phyloP scores from a whole-genome alignment of 441 rosid species.

The Francoa sonchifolia region DNA sequence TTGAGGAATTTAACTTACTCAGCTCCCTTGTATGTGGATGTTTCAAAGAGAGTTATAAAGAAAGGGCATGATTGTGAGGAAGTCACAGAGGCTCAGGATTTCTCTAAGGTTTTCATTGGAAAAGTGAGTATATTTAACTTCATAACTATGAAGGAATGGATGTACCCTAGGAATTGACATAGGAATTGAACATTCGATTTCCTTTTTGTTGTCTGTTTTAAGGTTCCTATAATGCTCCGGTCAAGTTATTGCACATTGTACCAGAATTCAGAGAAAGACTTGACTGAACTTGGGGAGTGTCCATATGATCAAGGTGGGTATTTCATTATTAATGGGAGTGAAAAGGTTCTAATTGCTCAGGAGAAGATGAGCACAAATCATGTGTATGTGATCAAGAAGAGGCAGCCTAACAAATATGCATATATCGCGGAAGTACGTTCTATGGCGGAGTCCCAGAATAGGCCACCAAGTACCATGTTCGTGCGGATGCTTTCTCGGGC shows the following conservation, averaged over 20 bases:
- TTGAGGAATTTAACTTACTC: constrained; percentile 92
- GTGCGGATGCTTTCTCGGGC: constrained; percentile 93
- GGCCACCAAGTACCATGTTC: constrained; percentile 95
- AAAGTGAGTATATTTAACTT: constrained; percentile 32
- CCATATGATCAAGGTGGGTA: constrained; percentile 98
- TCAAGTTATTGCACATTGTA: constrained; percentile 81
- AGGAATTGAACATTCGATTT: constrained; percentile 3
- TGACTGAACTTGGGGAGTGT: constrained; percentile 95
- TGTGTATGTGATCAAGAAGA: constrained; percentile 85
- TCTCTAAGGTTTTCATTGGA: constrained; percentile 86
- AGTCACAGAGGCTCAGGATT: constrained; percentile 81
- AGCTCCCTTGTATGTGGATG: constrained; percentile 90
- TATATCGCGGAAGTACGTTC: constrained; percentile 91
- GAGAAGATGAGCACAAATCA: constrained; percentile 99
- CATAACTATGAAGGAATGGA: constrained; percentile 1
- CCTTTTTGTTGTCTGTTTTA: constrained; percentile 7
- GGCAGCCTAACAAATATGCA: constrained; percentile 90
- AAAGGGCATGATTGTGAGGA: constrained; percentile 98
- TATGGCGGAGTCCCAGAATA: constrained; percentile 85
- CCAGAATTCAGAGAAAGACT: constrained; percentile 93
- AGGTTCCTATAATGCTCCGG: constrained; percentile 98
- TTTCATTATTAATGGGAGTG: constrained; percentile 94
- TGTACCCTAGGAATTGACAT: background rate
- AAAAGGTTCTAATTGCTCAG: constrained; percentile 89
- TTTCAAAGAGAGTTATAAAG: constrained; percentile 71